phyloP scores from a whole-genome alignment of 1,284 basidiomycete species.

The Peniophora sp. region DNA sequence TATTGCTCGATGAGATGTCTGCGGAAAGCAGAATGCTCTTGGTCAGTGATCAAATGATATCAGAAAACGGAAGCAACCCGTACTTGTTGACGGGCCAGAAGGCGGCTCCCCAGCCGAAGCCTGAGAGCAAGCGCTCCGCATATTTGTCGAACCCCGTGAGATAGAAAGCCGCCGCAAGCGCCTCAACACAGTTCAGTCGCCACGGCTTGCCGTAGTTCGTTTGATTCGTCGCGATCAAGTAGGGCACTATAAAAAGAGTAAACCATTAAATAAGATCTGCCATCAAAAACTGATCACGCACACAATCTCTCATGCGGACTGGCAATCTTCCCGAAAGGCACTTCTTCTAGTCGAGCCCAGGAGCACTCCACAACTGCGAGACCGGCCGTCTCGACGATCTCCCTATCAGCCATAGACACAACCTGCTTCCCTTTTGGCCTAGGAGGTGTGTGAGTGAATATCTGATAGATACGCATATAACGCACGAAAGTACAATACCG shows the following conservation, averaged over 20 bases:
- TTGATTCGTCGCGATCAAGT: constrained; percentile 87
- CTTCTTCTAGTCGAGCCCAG: constrained; percentile 92
- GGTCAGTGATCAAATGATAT: neutral
- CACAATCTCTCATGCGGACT: constrained; percentile 87
- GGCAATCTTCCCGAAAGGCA: constrained; percentile 91
- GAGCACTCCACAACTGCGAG: constrained; percentile 96
- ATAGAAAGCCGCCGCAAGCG: constrained; percentile 88
- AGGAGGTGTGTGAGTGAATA: constrained; percentile 2
- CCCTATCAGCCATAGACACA: constrained; percentile 79
- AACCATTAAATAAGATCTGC: neutral
- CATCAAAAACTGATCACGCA: constrained; percentile 35
- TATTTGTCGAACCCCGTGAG: constrained; percentile 80
- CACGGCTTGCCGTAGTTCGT: constrained; percentile 95
- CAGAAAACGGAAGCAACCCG: constrained; percentile 13
- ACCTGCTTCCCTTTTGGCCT: constrained; percentile 84
- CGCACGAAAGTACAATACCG: constrained; percentile 90
- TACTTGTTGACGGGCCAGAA: constrained; percentile 83
- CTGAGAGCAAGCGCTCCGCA: constrained; percentile 68
- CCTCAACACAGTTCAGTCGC: constrained; percentile 88
- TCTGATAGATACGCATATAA: constrained; percentile 8
- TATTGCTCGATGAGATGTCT: constrained; percentile 69
- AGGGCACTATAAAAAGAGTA: constrained; percentile 59
- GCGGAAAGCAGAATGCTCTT: neutral
- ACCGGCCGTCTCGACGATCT: constrained; percentile 71
- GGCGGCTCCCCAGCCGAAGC: constrained; percentile 84